Conservation (phyloP, 768 basidiomycete genomes). For the Boletus patriciae region DNA sequence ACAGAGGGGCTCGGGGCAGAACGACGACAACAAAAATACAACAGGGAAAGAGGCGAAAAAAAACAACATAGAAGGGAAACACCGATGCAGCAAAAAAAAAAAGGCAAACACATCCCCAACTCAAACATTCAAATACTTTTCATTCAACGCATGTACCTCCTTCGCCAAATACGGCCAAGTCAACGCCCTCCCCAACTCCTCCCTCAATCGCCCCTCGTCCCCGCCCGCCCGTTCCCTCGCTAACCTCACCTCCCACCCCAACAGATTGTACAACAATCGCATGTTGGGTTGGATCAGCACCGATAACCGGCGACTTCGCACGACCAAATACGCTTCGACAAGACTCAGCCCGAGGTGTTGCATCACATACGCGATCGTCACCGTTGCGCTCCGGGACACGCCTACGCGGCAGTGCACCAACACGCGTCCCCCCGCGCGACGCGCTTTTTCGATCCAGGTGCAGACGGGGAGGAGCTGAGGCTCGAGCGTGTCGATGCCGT, state of each 20-base stretch:
- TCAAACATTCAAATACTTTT: slow-evolving; percentile 64
- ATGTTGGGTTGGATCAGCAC: slow-evolving; percentile 96
- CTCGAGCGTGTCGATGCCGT: slow-evolving; percentile 93
- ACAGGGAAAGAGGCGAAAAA: neutral
- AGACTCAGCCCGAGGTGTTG: slow-evolving; percentile 82
- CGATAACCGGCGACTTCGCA: slow-evolving; percentile 83
- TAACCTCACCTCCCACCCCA: slow-evolving; percentile 93
- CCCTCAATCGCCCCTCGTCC: slow-evolving; percentile 49
- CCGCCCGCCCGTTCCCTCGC: slow-evolving; percentile 68
- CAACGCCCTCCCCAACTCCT: slow-evolving; percentile 65
- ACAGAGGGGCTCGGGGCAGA: neutral
- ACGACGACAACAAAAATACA: neutral
- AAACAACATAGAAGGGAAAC: neutral
- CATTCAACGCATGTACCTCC: slow-evolving; percentile 83
- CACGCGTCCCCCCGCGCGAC: slow-evolving; percentile 80
- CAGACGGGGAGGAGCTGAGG: slow-evolving; percentile 87
- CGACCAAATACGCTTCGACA: slow-evolving; percentile 91
- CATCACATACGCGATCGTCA: slow-evolving; percentile 98
- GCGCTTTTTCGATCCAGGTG: slow-evolving; percentile 89
- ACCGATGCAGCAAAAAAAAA: neutral
- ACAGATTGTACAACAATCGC: slow-evolving; percentile 90
- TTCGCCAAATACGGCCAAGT: slow-evolving; percentile 84
- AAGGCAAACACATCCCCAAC: neutral
- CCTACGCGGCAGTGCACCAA: slow-evolving; percentile 99
- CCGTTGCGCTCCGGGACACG: slow-evolving; percentile 92